These are phyloP conservation scores for Erodium texanum DNA, from an alignment of 441 rosid genomes.

Conservation along the genomic window DNA sequence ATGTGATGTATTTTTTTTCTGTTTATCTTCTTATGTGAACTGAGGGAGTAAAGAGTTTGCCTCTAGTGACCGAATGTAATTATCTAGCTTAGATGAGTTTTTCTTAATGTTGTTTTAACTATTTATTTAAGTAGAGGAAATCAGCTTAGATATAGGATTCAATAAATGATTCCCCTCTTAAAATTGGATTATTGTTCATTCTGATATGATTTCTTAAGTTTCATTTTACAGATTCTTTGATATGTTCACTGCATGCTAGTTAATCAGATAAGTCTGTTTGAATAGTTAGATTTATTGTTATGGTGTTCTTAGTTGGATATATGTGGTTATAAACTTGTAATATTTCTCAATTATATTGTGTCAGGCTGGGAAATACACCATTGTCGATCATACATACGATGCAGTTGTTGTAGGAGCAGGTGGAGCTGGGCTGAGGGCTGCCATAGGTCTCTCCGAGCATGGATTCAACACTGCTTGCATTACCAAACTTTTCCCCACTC, in stretches of 20 bases:
- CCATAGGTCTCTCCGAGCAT: slow-evolving; percentile 92
- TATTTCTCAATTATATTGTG: slow-evolving; percentile 5
- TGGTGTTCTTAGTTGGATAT: background rate
- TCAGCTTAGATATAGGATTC: background rate
- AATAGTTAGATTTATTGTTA: background rate
- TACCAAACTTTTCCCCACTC: slow-evolving; percentile 91
- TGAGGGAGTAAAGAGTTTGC: background rate
- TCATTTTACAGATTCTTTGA: background rate
- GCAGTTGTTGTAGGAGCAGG: slow-evolving; percentile 97
- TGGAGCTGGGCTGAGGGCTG: slow-evolving; percentile 92
- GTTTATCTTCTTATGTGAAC: background rate
- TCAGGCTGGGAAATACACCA: slow-evolving; percentile 56
- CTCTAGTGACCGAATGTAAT: background rate
- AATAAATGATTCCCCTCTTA: background rate
- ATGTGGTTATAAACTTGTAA: background rate
- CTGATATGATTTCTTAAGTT: background rate
- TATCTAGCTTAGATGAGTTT: background rate
- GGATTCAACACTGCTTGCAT: slow-evolving; percentile 94
- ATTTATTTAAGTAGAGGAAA: background rate
- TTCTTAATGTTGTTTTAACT: too few relatives aligned
- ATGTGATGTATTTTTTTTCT: background rate
- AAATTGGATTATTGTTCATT: slow-evolving; percentile 1
- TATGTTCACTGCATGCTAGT: background rate
- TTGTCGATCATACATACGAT: slow-evolving; percentile 91
- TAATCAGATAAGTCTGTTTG: too few relatives aligned